phyloP scores from a whole-genome alignment of 495 filamentous ascomycete genomes.

The Daldinia childiae region DNA sequence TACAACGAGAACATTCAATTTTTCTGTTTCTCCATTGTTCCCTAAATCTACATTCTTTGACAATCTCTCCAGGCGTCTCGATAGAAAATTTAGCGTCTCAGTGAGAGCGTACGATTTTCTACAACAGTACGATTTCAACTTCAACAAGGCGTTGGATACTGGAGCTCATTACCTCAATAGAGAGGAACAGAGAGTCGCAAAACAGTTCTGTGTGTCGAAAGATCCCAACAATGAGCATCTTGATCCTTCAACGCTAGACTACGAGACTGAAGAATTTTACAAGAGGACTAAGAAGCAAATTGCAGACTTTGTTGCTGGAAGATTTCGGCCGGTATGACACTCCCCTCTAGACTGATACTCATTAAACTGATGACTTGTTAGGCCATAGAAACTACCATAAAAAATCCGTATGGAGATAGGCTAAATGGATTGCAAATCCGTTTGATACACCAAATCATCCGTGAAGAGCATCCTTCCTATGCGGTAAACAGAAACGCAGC shows the following conservation, averaged over 20 bases:
- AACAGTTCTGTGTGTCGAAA: constrained; percentile 47
- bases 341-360: neutral
- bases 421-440: constrained; percentile 64
- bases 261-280: constrained; percentile 68
- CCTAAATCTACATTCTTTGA: constrained; percentile 13
- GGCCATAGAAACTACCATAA: constrained; percentile 9
- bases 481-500: constrained; percentile 46
- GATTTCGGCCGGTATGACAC: neutral
- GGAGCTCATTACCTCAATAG: constrained; percentile 78
- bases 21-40: constrained; percentile 67
- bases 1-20: constrained; percentile 69
- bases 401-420: constrained; percentile 17
- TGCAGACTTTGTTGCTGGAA: constrained; percentile 50
- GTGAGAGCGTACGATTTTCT: constrained; percentile 70
- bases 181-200: constrained; percentile 64
- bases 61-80: constrained; percentile 25
- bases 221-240: constrained; percentile 52
- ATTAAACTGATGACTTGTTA: constrained; percentile 13
- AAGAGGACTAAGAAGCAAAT: constrained; percentile 59
- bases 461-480: constrained; percentile 68
- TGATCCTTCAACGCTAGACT: constrained; percentile 62
- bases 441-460: constrained; percentile 74
- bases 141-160: constrained; percentile 63
- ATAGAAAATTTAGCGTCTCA: constrained; percentile 51
- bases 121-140: constrained; percentile 66